A percentile compares a stretch with the other conserved stretches of the same genome.
Conservation (phyloP, 192 early-diverging fungal species). For the Linnemannia hyalina region DNA sequence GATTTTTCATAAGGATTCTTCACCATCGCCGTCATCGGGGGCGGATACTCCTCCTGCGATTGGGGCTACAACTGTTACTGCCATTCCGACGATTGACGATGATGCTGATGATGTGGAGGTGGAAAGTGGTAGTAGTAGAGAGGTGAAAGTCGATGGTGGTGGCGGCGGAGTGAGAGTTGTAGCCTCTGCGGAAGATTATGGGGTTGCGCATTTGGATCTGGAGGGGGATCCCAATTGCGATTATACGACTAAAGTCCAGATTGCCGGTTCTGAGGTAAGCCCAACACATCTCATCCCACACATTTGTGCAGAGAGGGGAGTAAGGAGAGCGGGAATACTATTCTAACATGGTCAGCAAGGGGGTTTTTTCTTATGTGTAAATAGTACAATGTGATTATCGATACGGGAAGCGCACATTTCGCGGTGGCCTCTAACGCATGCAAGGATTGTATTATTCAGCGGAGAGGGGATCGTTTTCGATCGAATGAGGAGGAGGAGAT, state of each 20-base stretch:
- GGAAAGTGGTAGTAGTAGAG: not conserved
- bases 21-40: not conserved
- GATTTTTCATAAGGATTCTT: constrained; percentile 2
- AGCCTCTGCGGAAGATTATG: constrained; percentile 28
- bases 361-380: not conserved
- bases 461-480: constrained; percentile 12
- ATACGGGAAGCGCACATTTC: constrained; percentile 51
- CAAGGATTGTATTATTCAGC: constrained; percentile 31
- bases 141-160: not conserved
- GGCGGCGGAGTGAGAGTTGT: not conserved
- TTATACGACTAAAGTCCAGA: constrained; percentile 47
- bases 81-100: not conserved
- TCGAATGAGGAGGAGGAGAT: constrained; percentile 43
- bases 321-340: no score
- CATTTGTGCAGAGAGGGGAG: no score
- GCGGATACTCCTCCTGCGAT: not conserved
- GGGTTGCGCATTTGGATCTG: constrained; percentile 42
- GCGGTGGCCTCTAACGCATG: constrained; percentile 42
- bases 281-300: no score
- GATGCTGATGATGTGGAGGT: not conserved
- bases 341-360: no score
- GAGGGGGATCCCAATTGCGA: constrained; percentile 49
- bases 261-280: constrained; percentile 42
- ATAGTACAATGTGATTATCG: constrained; percentile 54
- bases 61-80: not conserved